Evolutionary conservation across 305 asterid genomes (phyloP).

Genomic region (Solanum hybrid): DNA sequence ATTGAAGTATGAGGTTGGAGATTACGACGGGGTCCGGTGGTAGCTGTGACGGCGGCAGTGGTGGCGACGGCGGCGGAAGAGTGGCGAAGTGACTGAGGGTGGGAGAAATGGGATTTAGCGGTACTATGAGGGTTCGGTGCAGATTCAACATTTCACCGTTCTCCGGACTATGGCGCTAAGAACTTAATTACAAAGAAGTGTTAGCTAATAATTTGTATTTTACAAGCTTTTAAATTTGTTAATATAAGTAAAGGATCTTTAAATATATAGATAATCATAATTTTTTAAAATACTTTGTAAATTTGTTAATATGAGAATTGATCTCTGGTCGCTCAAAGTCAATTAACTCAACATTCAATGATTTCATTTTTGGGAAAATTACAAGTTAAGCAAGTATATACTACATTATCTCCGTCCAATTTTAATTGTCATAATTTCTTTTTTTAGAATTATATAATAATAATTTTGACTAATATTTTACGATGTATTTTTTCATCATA

Average conservation of each 20-base stretch:
- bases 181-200: neutral
- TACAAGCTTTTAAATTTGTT: neutral
- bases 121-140: neutral
- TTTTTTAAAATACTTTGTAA: too few relatives aligned
- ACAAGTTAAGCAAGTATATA: neutral
- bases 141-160: neutral
- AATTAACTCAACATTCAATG: neutral
- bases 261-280: neutral
- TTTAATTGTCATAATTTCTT: neutral
- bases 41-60: conserved; percentile 4
- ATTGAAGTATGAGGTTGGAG: conserved; percentile 38
- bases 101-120: neutral
- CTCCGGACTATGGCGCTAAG: neutral
- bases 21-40: conserved; percentile 38
- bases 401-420: too few relatives aligned
- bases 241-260: neutral
- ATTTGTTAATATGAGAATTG: neutral
- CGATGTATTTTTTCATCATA: too few relatives aligned
- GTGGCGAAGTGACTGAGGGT: conserved; percentile 12
- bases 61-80: conserved; percentile 17
- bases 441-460: too few relatives aligned
- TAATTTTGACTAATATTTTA: too few relatives aligned
- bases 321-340: neutral
- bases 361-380: neutral
- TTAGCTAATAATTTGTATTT: neutral